These are phyloP conservation scores for Bacterosira constricta DNA, from an alignment of 108 stramenopile species.

Conservation along the genomic window DNA sequence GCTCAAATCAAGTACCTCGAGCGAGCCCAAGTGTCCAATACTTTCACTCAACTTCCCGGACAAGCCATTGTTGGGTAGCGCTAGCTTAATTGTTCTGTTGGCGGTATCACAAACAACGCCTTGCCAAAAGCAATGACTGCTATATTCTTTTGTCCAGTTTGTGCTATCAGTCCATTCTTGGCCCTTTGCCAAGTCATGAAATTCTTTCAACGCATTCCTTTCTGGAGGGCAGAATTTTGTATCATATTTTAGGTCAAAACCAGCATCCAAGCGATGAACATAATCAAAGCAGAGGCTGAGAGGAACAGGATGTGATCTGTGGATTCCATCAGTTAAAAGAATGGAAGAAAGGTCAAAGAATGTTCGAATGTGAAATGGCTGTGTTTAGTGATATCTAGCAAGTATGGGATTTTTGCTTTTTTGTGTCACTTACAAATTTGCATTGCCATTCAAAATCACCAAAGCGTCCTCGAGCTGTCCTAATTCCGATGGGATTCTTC, in stretches of 20 bases:
- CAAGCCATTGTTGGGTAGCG: constrained; percentile 16
- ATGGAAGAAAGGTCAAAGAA: background rate
- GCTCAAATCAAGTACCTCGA: constrained; percentile 50
- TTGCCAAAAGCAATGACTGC: background rate
- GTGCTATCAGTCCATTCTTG: constrained; percentile 3
- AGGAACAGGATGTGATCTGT: constrained; percentile 1
- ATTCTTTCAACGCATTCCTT: constrained; percentile 9
- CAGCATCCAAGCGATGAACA: too few relatives aligned
- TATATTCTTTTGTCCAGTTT: background rate
- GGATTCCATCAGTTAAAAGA: background rate
- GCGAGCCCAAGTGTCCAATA: constrained; percentile 44
- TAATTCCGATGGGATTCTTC: background rate
- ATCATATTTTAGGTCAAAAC: constrained; percentile 4
- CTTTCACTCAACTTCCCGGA: constrained; percentile 53
- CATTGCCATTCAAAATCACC: background rate
- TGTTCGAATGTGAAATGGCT: background rate
- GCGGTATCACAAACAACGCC: constrained; percentile 5
- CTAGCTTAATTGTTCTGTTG: background rate
- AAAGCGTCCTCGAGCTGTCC: background rate
- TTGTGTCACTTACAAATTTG: background rate
- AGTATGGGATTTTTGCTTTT: too few relatives aligned
- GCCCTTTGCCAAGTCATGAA: constrained; percentile 1
- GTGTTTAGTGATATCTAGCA: too few relatives aligned
- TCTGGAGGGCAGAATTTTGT: constrained; percentile 1
- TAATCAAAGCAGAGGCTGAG: constrained; percentile 7